phyloP scores from a whole-genome alignment of 2,329 filamentous ascomycete genomes.

The Myriosclerotinia scirpicola region DNA sequence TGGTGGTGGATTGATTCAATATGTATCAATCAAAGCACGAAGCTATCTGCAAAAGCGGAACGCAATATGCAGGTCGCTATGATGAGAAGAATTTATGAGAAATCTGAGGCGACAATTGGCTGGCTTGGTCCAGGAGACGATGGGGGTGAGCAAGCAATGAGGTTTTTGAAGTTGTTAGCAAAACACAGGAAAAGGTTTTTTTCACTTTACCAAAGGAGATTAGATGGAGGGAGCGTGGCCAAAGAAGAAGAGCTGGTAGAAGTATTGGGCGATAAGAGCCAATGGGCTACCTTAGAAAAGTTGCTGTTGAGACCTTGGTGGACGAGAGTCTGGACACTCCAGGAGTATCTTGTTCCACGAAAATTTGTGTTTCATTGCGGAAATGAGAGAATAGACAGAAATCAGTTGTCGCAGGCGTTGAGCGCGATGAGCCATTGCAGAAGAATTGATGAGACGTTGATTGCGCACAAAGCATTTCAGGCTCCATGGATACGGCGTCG shows the following conservation, averaged over 20 bases:
- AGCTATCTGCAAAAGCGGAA: background rate
- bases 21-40: conserved; percentile 1
- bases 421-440: background rate
- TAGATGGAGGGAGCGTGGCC: background rate
- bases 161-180: background rate
- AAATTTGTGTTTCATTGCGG: conserved; percentile 24
- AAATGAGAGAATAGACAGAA: conserved; percentile 4
- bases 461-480: conserved; percentile 21
- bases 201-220: background rate
- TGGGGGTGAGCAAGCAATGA: background rate
- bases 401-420: background rate
- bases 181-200: background rate
- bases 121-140: conserved; percentile 3
- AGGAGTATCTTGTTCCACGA: conserved; percentile 24
- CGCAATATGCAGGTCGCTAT: conserved; percentile 4
- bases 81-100: conserved; percentile 4
- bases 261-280: background rate
- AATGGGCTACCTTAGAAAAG: conserved; percentile 22
- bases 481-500: conserved; percentile 23
- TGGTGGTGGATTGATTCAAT: conserved; percentile 18
- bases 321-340: conserved; percentile 27
- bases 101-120: background rate
- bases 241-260: background rate
- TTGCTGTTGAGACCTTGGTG: conserved; percentile 22
- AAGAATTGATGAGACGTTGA: conserved; percentile 23